Evolutionary conservation across 2,329 filamentous ascomycete species (phyloP).

Genomic region (Cordyceps pruinosa): DNA sequence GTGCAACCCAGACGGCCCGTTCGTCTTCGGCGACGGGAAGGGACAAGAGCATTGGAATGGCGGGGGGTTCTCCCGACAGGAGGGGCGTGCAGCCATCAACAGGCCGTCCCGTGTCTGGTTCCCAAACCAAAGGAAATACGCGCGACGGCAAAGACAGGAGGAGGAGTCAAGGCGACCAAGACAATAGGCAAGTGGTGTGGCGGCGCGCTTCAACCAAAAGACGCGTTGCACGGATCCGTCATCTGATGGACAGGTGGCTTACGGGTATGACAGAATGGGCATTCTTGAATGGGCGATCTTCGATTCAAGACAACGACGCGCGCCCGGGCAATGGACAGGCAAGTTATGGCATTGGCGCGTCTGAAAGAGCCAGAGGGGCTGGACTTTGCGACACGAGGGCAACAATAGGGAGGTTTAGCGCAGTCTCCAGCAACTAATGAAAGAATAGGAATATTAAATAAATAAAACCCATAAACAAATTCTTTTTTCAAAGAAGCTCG

Average conservation of each 20-base stretch:
- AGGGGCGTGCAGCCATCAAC: not conserved
- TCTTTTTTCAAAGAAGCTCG: not conserved
- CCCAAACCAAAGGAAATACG: not conserved
- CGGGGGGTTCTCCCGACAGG: too few relatives aligned
- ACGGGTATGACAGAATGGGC: not conserved
- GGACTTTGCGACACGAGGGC: slow-evolving; percentile 2
- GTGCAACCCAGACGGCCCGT: not conserved
- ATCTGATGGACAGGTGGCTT: not conserved
- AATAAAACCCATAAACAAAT: not conserved
- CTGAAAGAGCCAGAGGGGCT: not conserved
- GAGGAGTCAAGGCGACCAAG: too few relatives aligned
- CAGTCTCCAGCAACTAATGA: not conserved
- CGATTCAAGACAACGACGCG: too few relatives aligned
- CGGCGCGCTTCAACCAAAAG: not conserved
- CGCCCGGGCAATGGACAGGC: too few relatives aligned
- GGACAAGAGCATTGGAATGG: not conserved
- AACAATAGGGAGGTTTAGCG: slow-evolving; percentile 1
- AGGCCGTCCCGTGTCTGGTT: not conserved
- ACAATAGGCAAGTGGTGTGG: too few relatives aligned
- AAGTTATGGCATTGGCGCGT: not conserved
- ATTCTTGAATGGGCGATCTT: too few relatives aligned
- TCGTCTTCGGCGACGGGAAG: not conserved
- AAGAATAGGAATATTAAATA: not conserved
- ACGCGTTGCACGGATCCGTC: not conserved
- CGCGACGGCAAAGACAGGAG: not conserved